Base-by-base conservation (phyloP, 257 asterid genomes). In the Ehretia macrophylla region DNA sequence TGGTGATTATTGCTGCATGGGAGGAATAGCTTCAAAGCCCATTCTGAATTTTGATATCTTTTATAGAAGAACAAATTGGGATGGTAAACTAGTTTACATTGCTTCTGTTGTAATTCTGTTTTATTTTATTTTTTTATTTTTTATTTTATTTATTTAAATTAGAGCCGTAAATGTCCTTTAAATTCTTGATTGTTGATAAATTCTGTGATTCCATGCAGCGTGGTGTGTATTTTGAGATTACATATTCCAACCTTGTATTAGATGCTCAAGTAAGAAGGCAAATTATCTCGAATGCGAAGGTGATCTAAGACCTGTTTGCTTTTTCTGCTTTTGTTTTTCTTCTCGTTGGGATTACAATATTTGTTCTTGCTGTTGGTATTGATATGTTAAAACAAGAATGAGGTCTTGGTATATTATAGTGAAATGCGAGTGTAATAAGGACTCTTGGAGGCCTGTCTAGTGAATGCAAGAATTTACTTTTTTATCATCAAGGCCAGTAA, bases 151-250 rank as follows among this genome's bases (percentile, higher is more conserved):
- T n/a, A n/a, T n/a, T n/a, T n/a, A n/a, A n/a, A n/a, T 10, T 10
- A 14, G 16, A 11, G 16, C 16, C 4, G 4, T 42, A 42, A 2
- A 10, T 42, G 47, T 14, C 1, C 3, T 42, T 42, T 3, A 10
- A 42, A 42, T 10, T 42, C 4, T 42, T 14, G 16, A 42, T 42
- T 42, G 47, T 42, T 42, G 47, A 42, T 10, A 37, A 23, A 22
- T 32, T 60, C 54, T 39, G 54, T 17, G 59, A 59, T 76, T 51
- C 20, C 56, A 53, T 83, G 85, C 87, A 89, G 97, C 87, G 96
- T 19, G 97, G 96, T 42, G 74, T 93, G 66, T 85, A 72, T 81
- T 93, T 93, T 68, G 97, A 89, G 95, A 85, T 93, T 62, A 65
- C 87, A 14, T 93, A 89, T 80, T 80, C 90, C 49, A 77, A 84